Evolutionary conservation across 129 eudicot species (phyloP), one percentile per base, ranked within the genome.

Genomic region (Glebionis coronaria): DNA sequence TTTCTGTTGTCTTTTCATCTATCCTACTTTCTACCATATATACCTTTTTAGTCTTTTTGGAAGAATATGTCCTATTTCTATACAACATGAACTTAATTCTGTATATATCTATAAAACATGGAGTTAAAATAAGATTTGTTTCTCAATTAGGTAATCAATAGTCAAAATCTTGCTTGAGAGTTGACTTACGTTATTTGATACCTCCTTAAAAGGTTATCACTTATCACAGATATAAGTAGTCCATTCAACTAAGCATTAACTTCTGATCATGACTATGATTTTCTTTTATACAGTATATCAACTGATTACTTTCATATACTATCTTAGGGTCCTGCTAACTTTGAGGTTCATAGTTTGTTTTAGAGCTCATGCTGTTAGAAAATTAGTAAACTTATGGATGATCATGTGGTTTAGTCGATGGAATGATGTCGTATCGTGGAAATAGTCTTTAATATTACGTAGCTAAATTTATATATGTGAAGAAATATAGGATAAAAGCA

Each of bases 1-100:
- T 16, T 49, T 63, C 76, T 27, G 31, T 70, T 25, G 18, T 15
- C 47, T 57, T 70, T 45, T 18, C 28, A 12, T 19, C 20, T 45
- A 10, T 8, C 42, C 7, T 2, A 35, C 42, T 35, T 71, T 60
- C 68, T 70, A 11, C 35, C 49, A 58, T 61, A 9, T 14, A 42
- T 46, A 19, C 11, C 68, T 35, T 35, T 7, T 35, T 35, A 35
- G 42, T 9, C 42, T 35, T 35, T 35, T 35, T 35, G 9, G n/a
- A n/a, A n/a, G n/a, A n/a, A n/a, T n/a, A 7, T 52, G 20, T 52
- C 15, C 25, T n/a, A 21, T 0, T 13, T 19, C 19, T 50, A 50
- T 14, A 50, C 19, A 9, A 52, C 13, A 18, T 52, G 57, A 52
- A 52, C 25, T 3, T 21, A 12, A 15, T 51, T 51, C 23, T n/a